Base-by-base conservation (phyloP, 129 eudicot genomes). In the Centella asiatica region DNA sequence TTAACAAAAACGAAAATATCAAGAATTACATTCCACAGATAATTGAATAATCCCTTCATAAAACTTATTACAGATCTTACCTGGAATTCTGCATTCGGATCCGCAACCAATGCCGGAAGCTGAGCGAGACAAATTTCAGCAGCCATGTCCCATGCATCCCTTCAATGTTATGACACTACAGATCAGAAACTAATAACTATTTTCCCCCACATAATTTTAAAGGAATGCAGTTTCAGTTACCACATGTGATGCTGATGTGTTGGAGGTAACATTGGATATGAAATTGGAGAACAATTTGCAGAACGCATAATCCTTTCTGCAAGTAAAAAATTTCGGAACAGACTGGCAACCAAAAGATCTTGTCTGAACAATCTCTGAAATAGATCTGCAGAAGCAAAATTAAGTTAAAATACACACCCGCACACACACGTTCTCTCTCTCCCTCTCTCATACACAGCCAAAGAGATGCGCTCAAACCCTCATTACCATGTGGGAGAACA, bases 131-230 rank as follows among this genome's bases (percentile, higher is more conserved):
- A 92, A 44, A 87, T 87, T 76, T 92, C 99, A 52, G 96, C 96
- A 64, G 99, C 99, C 96, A 92, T 92, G 75, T 92, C 99, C 99
- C 99, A 92, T 44, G 96, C 99, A 74, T 92, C 95, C 99, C 99
- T 92, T 69, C n/a, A 58, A 59, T n/a, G 68, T 53, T 56, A 59
- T 49, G 69, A 5, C 19, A 32, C 28, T 62, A 61, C 26, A 68
- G 72, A 66, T 24, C 34, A 13, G 28, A 64, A 42, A 34, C 28
- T 23, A 56, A 56, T n/a, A 24, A 33, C n/a, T 58, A 5, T n/a
- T 42, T 42, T n/a, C n/a, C n/a, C n/a, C 47, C 42, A 23, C 1
- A 46, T 34, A 57, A 6, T 2, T 28, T 36, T 48, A 20, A 32
- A 54, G 55, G 8, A 27, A 53, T 58, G 45, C 26, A 42, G 33